Percentiles rank a stretch among this genome's conserved stretches.
Conservation (phyloP, 2,329 filamentous ascomycete genomes). For the Nemania sp. region DNA sequence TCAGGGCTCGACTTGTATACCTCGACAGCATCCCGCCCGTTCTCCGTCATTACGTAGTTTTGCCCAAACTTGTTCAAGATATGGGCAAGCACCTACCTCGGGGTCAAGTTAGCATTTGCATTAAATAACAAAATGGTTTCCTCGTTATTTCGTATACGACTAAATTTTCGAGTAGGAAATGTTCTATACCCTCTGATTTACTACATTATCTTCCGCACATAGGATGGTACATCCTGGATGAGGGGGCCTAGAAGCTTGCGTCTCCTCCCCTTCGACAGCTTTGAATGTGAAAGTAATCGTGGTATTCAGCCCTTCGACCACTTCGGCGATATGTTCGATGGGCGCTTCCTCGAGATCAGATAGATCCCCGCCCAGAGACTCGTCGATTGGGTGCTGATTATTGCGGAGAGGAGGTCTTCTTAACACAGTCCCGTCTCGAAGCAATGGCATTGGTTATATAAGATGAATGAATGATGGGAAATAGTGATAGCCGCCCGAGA, state of each 20-base stretch:
- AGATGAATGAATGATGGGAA: not conserved
- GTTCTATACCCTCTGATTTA: constrained; percentile 7
- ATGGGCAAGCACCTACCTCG: constrained; percentile 2
- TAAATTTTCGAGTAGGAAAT: not conserved
- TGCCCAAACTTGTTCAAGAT: constrained; percentile 17
- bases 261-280: constrained; percentile 17
- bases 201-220: constrained; percentile 9
- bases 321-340: constrained; percentile 17
- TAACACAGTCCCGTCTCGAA: constrained; percentile 21
- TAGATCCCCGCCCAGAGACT: not conserved
- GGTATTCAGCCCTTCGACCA: constrained; percentile 8
- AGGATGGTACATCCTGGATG: constrained; percentile 1
- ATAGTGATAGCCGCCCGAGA: not conserved
- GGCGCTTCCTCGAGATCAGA: constrained; percentile 9
- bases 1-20: constrained; percentile 24
- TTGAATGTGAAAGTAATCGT: constrained; percentile 27
- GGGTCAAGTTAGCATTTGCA: constrained; percentile 5
- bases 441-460: constrained; percentile 10
- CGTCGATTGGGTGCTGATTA: not conserved
- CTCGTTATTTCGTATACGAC: too few species aligned
- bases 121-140: too few species aligned
- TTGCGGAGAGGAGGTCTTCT: not conserved
- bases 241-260: not conserved
- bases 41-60: constrained; percentile 14
- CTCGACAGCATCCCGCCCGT: constrained; percentile 10